A percentile compares a stretch with the other conserved stretches of the same genome.
These are phyloP conservation scores for Xylariales sp. DNA, from an alignment of 2,329 filamentous ascomycete species.

Conservation along the genomic window DNA sequence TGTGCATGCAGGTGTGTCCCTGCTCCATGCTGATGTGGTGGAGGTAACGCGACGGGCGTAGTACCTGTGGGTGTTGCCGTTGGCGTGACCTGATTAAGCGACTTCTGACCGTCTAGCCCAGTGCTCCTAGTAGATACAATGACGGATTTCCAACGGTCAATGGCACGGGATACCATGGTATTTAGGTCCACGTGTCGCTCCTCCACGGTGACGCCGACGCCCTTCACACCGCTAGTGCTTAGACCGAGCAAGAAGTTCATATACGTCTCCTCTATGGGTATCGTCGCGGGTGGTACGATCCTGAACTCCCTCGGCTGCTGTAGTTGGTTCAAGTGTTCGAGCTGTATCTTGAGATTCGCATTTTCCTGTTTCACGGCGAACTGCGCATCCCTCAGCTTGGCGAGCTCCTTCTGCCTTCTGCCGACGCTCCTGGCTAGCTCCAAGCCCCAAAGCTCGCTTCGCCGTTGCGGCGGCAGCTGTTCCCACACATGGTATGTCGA, in stretches of 20 bases:
- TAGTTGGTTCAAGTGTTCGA: conserved; percentile 68
- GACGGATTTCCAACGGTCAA: conserved; percentile 72
- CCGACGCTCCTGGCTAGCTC: conserved; percentile 71
- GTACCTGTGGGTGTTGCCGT: conserved; percentile 41
- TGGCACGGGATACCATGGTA: conserved; percentile 64
- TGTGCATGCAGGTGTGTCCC: conserved; percentile 40
- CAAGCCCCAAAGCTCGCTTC: conserved; percentile 69
- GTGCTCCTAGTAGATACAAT: conserved; percentile 63
- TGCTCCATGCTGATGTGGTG: conserved; percentile 34
- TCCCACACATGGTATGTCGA: conserved; percentile 83
- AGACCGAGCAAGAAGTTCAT: conserved; percentile 61
- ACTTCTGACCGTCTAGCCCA: conserved; percentile 63
- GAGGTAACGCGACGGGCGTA: conserved; percentile 33
- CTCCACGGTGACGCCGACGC: conserved; percentile 60
- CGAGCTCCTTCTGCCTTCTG: conserved; percentile 65
- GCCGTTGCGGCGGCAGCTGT: conserved; percentile 65
- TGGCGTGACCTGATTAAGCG: conserved; percentile 55
- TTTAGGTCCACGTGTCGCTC: conserved; percentile 65
- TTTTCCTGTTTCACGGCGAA: conserved; percentile 67
- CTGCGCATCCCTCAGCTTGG: conserved; percentile 63
- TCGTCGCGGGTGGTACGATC: conserved; percentile 62
- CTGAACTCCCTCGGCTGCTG: conserved; percentile 72
- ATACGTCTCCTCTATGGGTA: conserved; percentile 63
- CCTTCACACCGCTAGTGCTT: conserved; percentile 54
- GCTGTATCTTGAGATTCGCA: conserved; percentile 65